Evolutionary conservation across 2,329 filamentous ascomycete genomes (phyloP).

Genomic region (Trichoderma harzianum): DNA sequence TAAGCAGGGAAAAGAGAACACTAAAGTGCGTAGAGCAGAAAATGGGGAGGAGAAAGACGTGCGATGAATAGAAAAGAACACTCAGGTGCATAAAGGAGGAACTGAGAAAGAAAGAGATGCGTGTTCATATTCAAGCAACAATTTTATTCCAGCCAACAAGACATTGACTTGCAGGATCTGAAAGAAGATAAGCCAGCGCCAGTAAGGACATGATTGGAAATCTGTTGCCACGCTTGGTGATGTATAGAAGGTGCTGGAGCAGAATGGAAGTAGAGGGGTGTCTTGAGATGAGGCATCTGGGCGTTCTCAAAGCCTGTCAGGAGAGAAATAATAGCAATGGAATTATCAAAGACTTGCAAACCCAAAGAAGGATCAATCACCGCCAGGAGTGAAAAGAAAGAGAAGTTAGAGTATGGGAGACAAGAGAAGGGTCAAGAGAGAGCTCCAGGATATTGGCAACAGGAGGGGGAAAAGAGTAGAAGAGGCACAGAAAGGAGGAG

Average conservation of each 20-base stretch:
- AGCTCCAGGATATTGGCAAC: background rate
- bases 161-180: background rate
- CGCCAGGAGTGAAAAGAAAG: background rate
- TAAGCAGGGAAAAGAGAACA: background rate
- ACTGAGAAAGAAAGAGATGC: too few relatives aligned
- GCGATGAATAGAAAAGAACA: background rate
- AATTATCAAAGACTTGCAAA: background rate
- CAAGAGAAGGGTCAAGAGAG: background rate
- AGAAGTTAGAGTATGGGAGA: background rate
- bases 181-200: background rate
- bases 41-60: background rate
- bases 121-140: background rate
- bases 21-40: background rate
- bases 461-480: background rate
- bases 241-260: background rate
- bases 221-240: background rate
- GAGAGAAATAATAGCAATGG: background rate
- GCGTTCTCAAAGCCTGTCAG: background rate
- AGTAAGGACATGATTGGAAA: background rate
- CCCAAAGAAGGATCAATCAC: background rate
- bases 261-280: background rate
- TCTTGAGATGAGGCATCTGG: background rate
- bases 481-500: background rate
- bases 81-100: background rate
- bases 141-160: background rate